Percentiles rank a stretch among this genome's conserved stretches.
phyloP scores from a whole-genome alignment of 495 filamentous ascomycete genomes.

The Aspergillus nanangensis region DNA sequence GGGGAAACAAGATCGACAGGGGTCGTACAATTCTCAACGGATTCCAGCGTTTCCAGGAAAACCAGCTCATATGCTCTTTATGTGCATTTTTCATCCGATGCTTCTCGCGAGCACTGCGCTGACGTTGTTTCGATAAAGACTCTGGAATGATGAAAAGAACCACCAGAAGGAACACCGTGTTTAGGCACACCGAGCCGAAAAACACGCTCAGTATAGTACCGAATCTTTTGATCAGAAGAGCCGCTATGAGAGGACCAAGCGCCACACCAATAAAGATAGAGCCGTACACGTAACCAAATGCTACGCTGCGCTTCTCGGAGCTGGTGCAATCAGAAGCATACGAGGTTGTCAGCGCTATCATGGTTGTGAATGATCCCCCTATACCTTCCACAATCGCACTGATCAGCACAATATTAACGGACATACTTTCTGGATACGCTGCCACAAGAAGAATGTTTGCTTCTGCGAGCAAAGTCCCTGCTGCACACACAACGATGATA shows the following conservation, averaged over 20 bases:
- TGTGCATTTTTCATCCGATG: slow-evolving; percentile 30
- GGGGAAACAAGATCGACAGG: slow-evolving; percentile 73
- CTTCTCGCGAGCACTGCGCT: slow-evolving; percentile 63
- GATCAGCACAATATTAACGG: slow-evolving; percentile 69
- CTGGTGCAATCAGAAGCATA: slow-evolving; percentile 87
- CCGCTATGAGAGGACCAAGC: slow-evolving; percentile 73
- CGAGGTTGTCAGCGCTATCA: slow-evolving; percentile 73
- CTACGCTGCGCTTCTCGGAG: slow-evolving; percentile 71
- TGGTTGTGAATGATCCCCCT: slow-evolving; percentile 79
- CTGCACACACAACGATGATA: slow-evolving; percentile 61
- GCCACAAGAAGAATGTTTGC: slow-evolving; percentile 71
- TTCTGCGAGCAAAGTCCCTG: slow-evolving; percentile 66
- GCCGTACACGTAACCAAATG: slow-evolving; percentile 86
- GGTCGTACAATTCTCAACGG: slow-evolving; percentile 65
- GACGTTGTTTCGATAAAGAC: slow-evolving; percentile 66
- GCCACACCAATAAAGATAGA: slow-evolving; percentile 84
- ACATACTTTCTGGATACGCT: slow-evolving; percentile 63
- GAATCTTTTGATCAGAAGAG: slow-evolving; percentile 66
- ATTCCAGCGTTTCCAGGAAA: slow-evolving; percentile 25
- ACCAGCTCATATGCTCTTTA: slow-evolving; percentile 11
- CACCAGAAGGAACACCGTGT: slow-evolving; percentile 64
- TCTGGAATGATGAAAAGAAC: slow-evolving; percentile 73
- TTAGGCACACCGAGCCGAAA: slow-evolving; percentile 67
- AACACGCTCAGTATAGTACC: slow-evolving; percentile 69
- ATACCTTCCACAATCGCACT: slow-evolving; percentile 75